A percentile compares a stretch with the other conserved stretches of the same genome.
Evolutionary conservation across 1,284 basidiomycete species (phyloP).

Genomic region (Microbotryum silenes-acaulis): DNA sequence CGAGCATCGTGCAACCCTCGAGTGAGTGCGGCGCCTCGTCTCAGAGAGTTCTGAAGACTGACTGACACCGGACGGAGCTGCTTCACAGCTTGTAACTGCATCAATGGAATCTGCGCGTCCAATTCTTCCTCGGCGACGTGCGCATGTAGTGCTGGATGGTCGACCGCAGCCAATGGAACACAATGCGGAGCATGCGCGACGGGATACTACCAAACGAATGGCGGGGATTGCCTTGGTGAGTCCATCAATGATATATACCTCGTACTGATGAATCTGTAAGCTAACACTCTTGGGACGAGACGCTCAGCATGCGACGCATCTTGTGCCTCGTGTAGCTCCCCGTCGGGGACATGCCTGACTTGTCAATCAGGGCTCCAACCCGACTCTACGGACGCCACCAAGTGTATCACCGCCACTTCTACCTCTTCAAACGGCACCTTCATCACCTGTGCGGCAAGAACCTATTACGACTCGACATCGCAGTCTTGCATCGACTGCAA

Average conservation of each 20-base stretch:
- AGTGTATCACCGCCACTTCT: conserved; percentile 52
- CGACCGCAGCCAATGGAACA: conserved; percentile 49
- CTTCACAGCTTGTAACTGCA: conserved; percentile 61
- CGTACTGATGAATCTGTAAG: not conserved
- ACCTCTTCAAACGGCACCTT: conserved; percentile 48
- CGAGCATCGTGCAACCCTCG: conserved; percentile 2
- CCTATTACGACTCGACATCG: conserved; percentile 52
- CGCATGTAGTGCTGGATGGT: conserved; percentile 67
- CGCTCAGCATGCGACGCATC: conserved; percentile 58
- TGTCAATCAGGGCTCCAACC: conserved; percentile 61
- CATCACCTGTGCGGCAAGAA: conserved; percentile 53
- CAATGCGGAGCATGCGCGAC: conserved; percentile 58
- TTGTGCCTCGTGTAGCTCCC: conserved; percentile 58
- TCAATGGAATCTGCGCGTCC: conserved; percentile 61
- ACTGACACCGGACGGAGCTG: not conserved
- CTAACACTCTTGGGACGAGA: not conserved
- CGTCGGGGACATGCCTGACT: conserved; percentile 58
- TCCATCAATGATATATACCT: conserved; percentile 5
- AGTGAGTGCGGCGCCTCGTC: conserved; percentile 5
- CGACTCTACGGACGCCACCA: conserved; percentile 57
- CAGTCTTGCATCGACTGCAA: conserved; percentile 54
- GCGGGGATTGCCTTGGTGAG: conserved; percentile 63
- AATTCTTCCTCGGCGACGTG: conserved; percentile 49
- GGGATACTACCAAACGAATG: conserved; percentile 63
- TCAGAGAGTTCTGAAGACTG: not conserved